phyloP scores from a whole-genome alignment of 2,329 filamentous ascomycete species.

The Shiraia sp. region DNA sequence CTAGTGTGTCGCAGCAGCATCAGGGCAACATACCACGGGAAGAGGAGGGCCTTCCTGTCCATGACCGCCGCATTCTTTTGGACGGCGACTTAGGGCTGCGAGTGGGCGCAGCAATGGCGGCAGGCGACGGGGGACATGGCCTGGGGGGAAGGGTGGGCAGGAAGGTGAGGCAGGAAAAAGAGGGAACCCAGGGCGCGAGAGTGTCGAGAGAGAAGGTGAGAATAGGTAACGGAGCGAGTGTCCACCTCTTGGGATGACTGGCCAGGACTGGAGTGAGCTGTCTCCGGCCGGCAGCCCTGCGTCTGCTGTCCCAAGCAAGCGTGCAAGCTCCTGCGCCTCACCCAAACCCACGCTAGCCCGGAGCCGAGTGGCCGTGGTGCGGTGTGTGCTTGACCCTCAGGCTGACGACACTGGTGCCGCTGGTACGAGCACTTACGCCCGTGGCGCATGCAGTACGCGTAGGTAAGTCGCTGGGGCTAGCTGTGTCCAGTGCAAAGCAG shows the following conservation, averaged over 20 bases:
- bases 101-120: conserved; percentile 23
- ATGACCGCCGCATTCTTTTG: conserved; percentile 38
- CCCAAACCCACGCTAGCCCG: not conserved
- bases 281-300: too few relatives aligned
- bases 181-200: not conserved
- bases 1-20: not conserved
- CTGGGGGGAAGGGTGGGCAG: conserved; percentile 9
- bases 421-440: too few relatives aligned
- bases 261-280: too few relatives aligned
- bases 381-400: too few relatives aligned
- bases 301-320: too few relatives aligned
- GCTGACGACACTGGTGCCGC: too few relatives aligned
- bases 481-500: not conserved
- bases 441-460: too few relatives aligned
- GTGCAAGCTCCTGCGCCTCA: not conserved
- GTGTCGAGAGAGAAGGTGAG: too few relatives aligned
- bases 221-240: too few relatives aligned
- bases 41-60: conserved; percentile 42
- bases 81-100: conserved; percentile 23
- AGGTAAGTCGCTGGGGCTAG: too few relatives aligned
- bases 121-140: conserved; percentile 21
- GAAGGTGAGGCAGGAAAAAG: conserved; percentile 2
- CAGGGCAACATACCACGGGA: conserved; percentile 35
- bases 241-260: too few relatives aligned
- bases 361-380: too few relatives aligned